Evolutionary conservation across 371 early-diverging fungal species (phyloP).

Genomic region (Dichotomocladium elegans): DNA sequence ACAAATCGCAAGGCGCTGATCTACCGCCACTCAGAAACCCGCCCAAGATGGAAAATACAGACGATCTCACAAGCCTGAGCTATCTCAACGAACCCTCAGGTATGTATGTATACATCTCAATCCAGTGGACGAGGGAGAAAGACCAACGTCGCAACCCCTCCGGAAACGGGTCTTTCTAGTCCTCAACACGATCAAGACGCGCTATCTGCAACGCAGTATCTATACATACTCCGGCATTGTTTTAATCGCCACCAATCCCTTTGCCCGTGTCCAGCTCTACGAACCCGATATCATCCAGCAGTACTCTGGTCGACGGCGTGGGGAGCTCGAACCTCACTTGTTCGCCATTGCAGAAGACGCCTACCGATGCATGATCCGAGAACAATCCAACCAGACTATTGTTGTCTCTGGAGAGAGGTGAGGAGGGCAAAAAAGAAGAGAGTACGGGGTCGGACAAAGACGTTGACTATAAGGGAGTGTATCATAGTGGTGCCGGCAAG

Average conservation of each 20-base stretch:
- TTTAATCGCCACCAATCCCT: constrained; percentile 98
- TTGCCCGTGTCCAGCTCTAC: constrained; percentile 85
- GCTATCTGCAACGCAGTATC: constrained; percentile 87
- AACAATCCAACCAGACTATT: constrained; percentile 94
- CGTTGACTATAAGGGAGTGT: background rate
- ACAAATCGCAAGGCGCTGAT: constrained; percentile 58
- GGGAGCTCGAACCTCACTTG: constrained; percentile 97
- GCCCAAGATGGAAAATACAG: constrained; percentile 80
- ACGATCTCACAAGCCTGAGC: constrained; percentile 89
- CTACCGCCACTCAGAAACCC: constrained; percentile 92
- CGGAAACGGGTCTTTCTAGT: too few species aligned
- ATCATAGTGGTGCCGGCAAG: constrained; percentile 86
- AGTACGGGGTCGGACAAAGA: background rate
- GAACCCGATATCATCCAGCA: constrained; percentile 86
- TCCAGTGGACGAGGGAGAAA: too few species aligned
- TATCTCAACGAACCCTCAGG: constrained; percentile 90
- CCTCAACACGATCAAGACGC: constrained; percentile 82
- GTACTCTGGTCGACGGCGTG: constrained; percentile 91
- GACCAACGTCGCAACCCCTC: too few species aligned
- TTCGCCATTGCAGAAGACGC: constrained; percentile 98
- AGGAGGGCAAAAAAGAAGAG: background rate
- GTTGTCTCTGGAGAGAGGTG: constrained; percentile 97
- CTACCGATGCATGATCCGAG: constrained; percentile 91
- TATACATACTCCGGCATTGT: constrained; percentile 99
- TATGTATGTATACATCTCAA: constrained; percentile 26